Evolutionary conservation across 2,329 filamentous ascomycete genomes (phyloP), one percentile per base, ranked within the genome.

Genomic region (Verticillium klebahnii): DNA sequence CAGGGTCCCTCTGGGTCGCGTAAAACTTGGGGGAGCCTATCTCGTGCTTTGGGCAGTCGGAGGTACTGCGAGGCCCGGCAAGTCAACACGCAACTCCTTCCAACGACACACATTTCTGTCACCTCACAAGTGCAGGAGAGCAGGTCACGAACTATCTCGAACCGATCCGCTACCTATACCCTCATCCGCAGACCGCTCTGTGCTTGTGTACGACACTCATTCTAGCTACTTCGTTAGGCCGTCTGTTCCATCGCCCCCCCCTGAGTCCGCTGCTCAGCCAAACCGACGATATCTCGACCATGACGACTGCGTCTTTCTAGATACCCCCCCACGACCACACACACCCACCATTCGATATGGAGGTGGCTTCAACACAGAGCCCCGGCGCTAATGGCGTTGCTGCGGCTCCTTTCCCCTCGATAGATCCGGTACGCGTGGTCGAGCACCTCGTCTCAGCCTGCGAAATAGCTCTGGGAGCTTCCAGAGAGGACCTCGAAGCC

Each of bases 401-500:
- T 52, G 65, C 75, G 55, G 68, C 82, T 61, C 69, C 82, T 56
- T 84, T 86, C 67, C 78, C 80, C 62, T 78, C 81, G 64, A 78
- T 91, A 72, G 90, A 93, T 70, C 86, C 90, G n/a, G 80, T 78
- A 66, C 78, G 85, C 67, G 82, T 93, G 59, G 82, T 93, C 66
- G 87, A 93, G 63, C 88, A 94, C 75, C 80, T 94, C 64, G 82
- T 83, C 45, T 82, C 86, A 63, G 85, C 93, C 62, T 85, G 92
- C 67, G 84, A 88, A 74, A 85, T 91, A 62, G 89, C 89, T 66
- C 83, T 94, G 57, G 91, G 91, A 67, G 90, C 91, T 69, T 85
- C 85, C 62, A 87, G 87, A 72, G 82, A 86, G 65, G 94, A 99
- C 72, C 86, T 99, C 60, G 88, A 94, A 74, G 85, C 86, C 66